Evolutionary conservation across 73 alveolate genomes (phyloP), one percentile per base, ranked within the genome.

Genomic region (Tetrahymena malaccensis): DNA sequence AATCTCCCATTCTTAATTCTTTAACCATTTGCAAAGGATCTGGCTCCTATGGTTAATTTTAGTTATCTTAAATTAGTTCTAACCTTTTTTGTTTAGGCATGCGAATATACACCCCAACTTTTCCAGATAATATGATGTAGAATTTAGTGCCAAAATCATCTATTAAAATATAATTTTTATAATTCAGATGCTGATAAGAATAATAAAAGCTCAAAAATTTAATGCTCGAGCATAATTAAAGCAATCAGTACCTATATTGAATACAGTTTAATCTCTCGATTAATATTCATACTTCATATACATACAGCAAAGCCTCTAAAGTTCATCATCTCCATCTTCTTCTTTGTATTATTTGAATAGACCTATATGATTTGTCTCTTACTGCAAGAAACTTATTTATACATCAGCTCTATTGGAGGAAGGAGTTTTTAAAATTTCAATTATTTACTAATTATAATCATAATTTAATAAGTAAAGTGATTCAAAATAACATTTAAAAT

Each of bases 1-100:
- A 84, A 55, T 94, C 96, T 85, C 96, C 96, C 50, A 34, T 85
- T 40, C 95, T 84, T 55, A 94, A 43, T 38, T 70, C 89, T 11
- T 70, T 70, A 3, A 70, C 89, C 89, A 70, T 70, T 70, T 70
- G 37, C 21, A 70, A 25, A 70, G 89, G 89, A 70, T 70, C 89
- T 70, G 22, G 21, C 43, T 70, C 89, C 5, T 27, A 4, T 12
- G 35, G 1, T 22, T 7, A 6, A 22, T 21, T 25, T 70, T 70
- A 15, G 31, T 31, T 13, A 27, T 31, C 89, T 22, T 19, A 70
- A 27, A 8, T 8, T 27, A 70, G 7, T n/a, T 70, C 89, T 70
- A 27, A 70, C 11, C 89, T 70, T 70, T 70, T 70, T 27, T 70
- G 89, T 70, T 70, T 70, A n/a, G 89, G 89, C 89, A 70, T 70